Evolutionary conservation across 371 early-diverging fungal genomes (phyloP), one percentile per base, ranked within the genome.

Genomic region (Syncephalastrum racemosum): DNA sequence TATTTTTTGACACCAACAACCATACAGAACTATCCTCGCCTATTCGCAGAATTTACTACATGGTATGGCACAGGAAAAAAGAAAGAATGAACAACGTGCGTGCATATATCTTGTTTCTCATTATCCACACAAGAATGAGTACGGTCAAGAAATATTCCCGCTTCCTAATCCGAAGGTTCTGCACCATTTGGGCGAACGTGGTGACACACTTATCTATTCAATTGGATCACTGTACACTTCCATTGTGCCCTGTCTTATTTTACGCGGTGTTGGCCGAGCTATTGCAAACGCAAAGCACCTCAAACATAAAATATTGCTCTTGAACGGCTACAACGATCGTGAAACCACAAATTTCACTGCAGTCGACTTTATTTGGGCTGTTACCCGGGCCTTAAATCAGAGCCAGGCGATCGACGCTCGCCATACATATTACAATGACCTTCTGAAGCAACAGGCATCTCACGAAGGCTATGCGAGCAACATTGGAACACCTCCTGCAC

Each of bases 181-280:
- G 8, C 49, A 52, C 8, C 67, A 74, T 13, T 58, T 87, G 24
- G 62, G 59, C 15, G 13, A 41, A 15, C 65, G 66, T 7, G 80
- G 80, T 59, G 62, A 69, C 27, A 77, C 82, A 1, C 58, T 87
- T 24, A 59, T 87, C 14, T 87, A 85, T 56, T 79, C 84, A 13
- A 83, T 83, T 43, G 88, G 86, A 0, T 82, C 84, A 2, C 63
- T 87, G 14, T 85, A 83, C 57, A 85, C 85, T 4, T 81, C 81
- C 13, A 78, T 87, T 46, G 68, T 83, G 7, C 88, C 86, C 4
- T 83, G 84, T 58, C 63, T 85, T 13, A 74, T 88, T 40, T 68
- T 88, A 22, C 75, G 79, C 15, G 80, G 79, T 8, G 75, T 84
- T 1, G 85, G 84, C 1, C 66, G 76, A 12, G 64, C 79, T 4